Base-by-base conservation (phyloP, 257 asterid genomes). In the Primulina huaijiensis region DNA sequence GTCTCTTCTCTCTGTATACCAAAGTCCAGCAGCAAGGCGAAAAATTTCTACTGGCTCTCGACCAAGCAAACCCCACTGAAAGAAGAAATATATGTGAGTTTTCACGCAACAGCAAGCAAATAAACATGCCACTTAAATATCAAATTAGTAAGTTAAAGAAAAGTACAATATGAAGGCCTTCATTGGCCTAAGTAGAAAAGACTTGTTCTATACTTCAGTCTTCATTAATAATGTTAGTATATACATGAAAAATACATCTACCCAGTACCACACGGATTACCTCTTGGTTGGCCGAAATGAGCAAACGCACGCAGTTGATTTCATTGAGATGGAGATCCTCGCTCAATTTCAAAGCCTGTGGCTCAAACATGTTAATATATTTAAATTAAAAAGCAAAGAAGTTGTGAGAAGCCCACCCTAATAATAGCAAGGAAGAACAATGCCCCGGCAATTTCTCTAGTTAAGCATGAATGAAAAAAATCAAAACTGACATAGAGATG, bases 291-390 rank as follows among this genome's bases (percentile, higher is more conserved):
- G 92, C 88, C 66, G 90, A 78, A 73, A 90, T 78, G 52, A 93
- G 89, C 89, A 93, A 88, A 23, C 88, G 84, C 72, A 89, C 94
- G 37, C 95, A 89, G 65, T 89, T 91, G 77, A 93, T 81, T 84
- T 93, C 97, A 79, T 90, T 93, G 74, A 93, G 97, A 81, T 87
- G 97, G 72, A 90, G 95, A 81, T 90, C 99, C 16, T 90, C 97
- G 67, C 99, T 93, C 85, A 93, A 83, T 78, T 87, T 93, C 65
- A 93, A 76, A 61, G 92, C 95, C 99, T 93, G 75, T 60, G 60
- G 72, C 27, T 62, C 57, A 80, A 81, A 73, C 61, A 73, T 62
- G 40, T 76, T 29, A 67, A 67, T 21, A 67, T 62, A 74, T 50
- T 72, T 69, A 72, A 74, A 80, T 46, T 31, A 58, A 71, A 68